These are phyloP conservation scores for Lactifluus echinatus DNA, from an alignment of 768 basidiomycete species.

Conservation along the genomic window DNA sequence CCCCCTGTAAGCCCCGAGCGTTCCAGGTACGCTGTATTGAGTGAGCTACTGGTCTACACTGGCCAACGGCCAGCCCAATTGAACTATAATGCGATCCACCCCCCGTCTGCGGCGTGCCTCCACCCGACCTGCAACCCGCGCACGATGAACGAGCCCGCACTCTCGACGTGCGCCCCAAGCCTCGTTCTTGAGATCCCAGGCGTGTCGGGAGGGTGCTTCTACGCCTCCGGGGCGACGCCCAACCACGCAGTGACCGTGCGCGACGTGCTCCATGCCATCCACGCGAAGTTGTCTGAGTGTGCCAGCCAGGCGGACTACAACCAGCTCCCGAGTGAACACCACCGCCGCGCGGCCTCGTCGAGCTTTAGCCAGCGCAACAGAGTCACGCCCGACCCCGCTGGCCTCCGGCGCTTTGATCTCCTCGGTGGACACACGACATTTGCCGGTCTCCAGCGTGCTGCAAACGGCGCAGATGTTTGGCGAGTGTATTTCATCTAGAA, in stretches of 20 bases:
- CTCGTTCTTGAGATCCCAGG: slow-evolving; percentile 17
- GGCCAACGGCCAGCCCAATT: slow-evolving; percentile 9
- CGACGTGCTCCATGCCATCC: slow-evolving; percentile 12
- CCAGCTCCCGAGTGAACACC: slow-evolving; percentile 7
- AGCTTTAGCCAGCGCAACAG: slow-evolving; percentile 13
- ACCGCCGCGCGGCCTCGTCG: slow-evolving; percentile 9
- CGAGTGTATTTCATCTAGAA: slow-evolving; percentile 11
- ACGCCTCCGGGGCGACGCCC: slow-evolving; percentile 1
- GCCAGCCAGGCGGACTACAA: slow-evolving; percentile 10
- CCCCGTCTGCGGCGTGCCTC: slow-evolving; percentile 9
- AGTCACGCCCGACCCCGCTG: slow-evolving; percentile 8
- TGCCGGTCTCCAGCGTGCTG: slow-evolving; percentile 13
- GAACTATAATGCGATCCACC: slow-evolving; percentile 14
- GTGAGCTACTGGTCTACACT: slow-evolving; percentile 14
- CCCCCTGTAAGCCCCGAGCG: slow-evolving; percentile 15
- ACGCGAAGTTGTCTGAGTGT: slow-evolving; percentile 10
- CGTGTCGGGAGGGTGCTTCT: slow-evolving; percentile 6
- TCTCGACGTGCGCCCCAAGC: slow-evolving; percentile 9
- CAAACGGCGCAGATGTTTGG: slow-evolving; percentile 16
- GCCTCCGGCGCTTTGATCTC: slow-evolving; percentile 15
- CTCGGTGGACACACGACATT: slow-evolving; percentile 15
- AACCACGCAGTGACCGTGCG: slow-evolving; percentile 15
- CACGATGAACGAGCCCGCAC: slow-evolving; percentile 10
- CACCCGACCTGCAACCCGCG: slow-evolving; percentile 13
- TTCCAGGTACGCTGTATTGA: slow-evolving; percentile 12